Percentiles rank a stretch among this genome's conserved stretches.
phyloP scores from a whole-genome alignment of 345 rosid genomes.

The Brassica juncea region DNA sequence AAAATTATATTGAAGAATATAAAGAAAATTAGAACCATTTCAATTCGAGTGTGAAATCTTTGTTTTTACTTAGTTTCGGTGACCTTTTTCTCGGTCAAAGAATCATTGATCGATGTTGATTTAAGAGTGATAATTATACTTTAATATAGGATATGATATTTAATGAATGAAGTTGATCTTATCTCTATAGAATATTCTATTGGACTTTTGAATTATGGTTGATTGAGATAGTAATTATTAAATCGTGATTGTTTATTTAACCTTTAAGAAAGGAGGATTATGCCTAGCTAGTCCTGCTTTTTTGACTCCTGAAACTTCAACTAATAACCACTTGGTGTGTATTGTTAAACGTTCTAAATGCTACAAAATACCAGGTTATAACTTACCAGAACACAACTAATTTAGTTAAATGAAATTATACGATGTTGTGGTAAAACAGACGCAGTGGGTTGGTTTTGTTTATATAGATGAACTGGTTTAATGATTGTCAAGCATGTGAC shows the following conservation, averaged over 20 bases:
- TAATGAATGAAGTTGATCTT: slow-evolving; percentile 27
- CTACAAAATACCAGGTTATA: neutral
- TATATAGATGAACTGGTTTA: neutral
- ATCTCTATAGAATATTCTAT: slow-evolving; percentile 33
- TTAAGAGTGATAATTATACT: slow-evolving; percentile 21
- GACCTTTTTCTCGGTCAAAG: slow-evolving; percentile 17
- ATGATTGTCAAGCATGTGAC: slow-evolving; percentile 34
- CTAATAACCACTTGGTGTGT: slow-evolving; percentile 3
- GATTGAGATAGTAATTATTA: slow-evolving; percentile 36
- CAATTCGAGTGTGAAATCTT: slow-evolving; percentile 24
- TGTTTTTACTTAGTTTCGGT: slow-evolving; percentile 4
- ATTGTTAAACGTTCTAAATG: slow-evolving; percentile 4
- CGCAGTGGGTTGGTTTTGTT: neutral
- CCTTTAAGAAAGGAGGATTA: slow-evolving; percentile 15
- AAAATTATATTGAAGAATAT: neutral
- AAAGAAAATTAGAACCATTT: neutral
- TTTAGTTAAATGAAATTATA: neutral
- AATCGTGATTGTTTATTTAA: slow-evolving; percentile 33
- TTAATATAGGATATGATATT: slow-evolving; percentile 27
- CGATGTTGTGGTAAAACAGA: neutral
- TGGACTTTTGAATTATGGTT: slow-evolving; percentile 30
- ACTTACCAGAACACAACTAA: slow-evolving; percentile 1
- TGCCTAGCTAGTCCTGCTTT: slow-evolving; percentile 10
- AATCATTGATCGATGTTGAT: slow-evolving; percentile 34
- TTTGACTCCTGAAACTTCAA: slow-evolving; percentile 13